These are phyloP conservation scores for Pseudogymnoascus sp. DNA, from an alignment of 2,329 filamentous ascomycete genomes.

Conservation along the genomic window DNA sequence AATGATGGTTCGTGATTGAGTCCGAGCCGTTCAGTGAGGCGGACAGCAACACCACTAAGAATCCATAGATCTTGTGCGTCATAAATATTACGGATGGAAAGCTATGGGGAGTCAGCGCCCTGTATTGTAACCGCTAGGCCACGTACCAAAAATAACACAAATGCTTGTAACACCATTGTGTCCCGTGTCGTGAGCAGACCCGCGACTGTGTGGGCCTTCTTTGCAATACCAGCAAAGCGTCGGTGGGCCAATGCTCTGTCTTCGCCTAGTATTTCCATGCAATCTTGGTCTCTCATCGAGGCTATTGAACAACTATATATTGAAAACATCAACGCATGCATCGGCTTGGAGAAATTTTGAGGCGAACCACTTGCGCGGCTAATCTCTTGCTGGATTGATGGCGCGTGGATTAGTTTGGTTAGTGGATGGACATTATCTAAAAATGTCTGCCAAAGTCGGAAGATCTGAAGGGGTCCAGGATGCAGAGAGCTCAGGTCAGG, in stretches of 20 bases:
- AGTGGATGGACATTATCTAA: slow-evolving; percentile 62
- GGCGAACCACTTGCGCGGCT: slow-evolving; percentile 53
- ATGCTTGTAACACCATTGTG: slow-evolving; percentile 58
- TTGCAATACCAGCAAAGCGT: slow-evolving; percentile 49
- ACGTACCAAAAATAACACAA: slow-evolving; percentile 56
- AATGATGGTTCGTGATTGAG: slow-evolving; percentile 36
- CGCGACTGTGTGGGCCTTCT: slow-evolving; percentile 58
- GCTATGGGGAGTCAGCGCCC: neutral
- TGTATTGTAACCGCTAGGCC: neutral
- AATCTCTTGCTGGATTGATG: slow-evolving; percentile 55
- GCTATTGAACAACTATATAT: slow-evolving; percentile 53
- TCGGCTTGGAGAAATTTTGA: slow-evolving; percentile 34
- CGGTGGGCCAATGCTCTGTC: slow-evolving; percentile 42
- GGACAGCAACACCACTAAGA: slow-evolving; percentile 39
- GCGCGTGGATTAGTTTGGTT: slow-evolving; percentile 59
- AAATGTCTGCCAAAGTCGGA: slow-evolving; percentile 62
- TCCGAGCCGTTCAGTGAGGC: slow-evolving; percentile 43
- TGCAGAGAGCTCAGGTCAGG: slow-evolving; percentile 43
- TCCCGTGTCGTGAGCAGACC: slow-evolving; percentile 59
- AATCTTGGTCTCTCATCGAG: slow-evolving; percentile 49
- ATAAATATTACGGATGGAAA: slow-evolving; percentile 14
- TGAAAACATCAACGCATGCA: slow-evolving; percentile 62
- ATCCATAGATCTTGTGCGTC: slow-evolving; percentile 41
- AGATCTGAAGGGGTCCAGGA: slow-evolving; percentile 50
- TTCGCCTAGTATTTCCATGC: slow-evolving; percentile 43